Evolutionary conservation across 2,329 filamentous ascomycete genomes (phyloP).

Genomic region (Aspergillus candidus): DNA sequence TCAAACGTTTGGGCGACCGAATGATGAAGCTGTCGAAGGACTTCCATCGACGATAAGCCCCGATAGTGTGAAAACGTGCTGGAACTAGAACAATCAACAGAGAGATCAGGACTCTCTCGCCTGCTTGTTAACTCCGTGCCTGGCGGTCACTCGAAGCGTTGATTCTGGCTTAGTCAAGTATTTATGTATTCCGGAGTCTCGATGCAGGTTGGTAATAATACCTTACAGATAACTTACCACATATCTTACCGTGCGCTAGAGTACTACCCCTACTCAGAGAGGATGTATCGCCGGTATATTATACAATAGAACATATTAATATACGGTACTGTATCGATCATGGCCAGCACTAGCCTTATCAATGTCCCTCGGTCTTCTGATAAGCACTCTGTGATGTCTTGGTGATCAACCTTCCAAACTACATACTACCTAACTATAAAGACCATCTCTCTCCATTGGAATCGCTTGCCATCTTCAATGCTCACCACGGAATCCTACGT

Average conservation of each 20-base stretch:
- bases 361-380: conserved; percentile 1
- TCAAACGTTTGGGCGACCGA: conserved; percentile 25
- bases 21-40: conserved; percentile 24
- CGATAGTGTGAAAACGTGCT: too few relatives aligned
- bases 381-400: background rate
- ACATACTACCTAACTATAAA: too few relatives aligned
- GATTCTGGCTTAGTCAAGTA: background rate
- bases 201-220: background rate
- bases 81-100: too few relatives aligned
- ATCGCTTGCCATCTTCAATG: background rate
- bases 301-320: too few relatives aligned
- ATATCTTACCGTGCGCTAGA: too few relatives aligned
- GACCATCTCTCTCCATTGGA: conserved; percentile 4
- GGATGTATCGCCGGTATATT: too few relatives aligned
- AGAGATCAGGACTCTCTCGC: too few relatives aligned
- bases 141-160: too few relatives aligned
- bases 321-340: background rate
- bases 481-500: background rate
- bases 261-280: too few relatives aligned
- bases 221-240: too few relatives aligned
- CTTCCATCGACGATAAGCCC: conserved; percentile 22
- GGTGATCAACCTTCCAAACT: too few relatives aligned
- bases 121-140: too few relatives aligned
- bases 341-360: background rate
- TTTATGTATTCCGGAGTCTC: background rate